phyloP scores from a whole-genome alignment of 106 monocot species.

The Cymbidium sinense region DNA sequence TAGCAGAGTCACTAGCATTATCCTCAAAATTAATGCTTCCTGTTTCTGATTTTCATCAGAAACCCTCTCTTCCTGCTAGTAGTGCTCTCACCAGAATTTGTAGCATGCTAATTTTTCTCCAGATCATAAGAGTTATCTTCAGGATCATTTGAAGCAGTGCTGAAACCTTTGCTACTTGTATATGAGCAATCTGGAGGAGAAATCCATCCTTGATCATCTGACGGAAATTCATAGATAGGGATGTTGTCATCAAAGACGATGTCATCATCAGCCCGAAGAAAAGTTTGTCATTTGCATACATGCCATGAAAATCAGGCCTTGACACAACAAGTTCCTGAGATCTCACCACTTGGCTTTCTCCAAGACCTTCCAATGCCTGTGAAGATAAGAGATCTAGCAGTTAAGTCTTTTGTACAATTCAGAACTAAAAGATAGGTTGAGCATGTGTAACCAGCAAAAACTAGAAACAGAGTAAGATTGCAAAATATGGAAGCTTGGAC shows the following conservation, averaged over 20 bases:
- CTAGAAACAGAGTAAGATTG: neutral
- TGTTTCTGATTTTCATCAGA: constrained; percentile 12
- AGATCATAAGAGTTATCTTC: constrained; percentile 16
- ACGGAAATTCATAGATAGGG: constrained; percentile 11
- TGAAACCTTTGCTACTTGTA: constrained; percentile 60
- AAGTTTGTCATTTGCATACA: constrained; percentile 22
- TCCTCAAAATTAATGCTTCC: constrained; percentile 9
- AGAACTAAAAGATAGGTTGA: neutral
- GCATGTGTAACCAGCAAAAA: neutral
- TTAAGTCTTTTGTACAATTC: neutral
- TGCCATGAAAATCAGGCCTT: constrained; percentile 33
- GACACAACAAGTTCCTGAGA: constrained; percentile 65
- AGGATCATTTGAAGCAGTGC: constrained; percentile 22
- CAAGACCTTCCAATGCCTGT: constrained; percentile 91
- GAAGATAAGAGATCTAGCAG: constrained; percentile 1
- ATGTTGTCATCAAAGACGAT: constrained; percentile 13
- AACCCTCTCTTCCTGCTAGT: constrained; percentile 11
- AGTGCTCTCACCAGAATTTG: constrained; percentile 9
- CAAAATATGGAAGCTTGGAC: neutral
- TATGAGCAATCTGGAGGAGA: constrained; percentile 71
- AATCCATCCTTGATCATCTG: constrained; percentile 77
- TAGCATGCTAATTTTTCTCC: constrained; percentile 11
- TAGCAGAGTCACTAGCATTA: constrained; percentile 3
- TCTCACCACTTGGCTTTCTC: constrained; percentile 55
- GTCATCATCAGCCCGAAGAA: constrained; percentile 17